A percentile compares a stretch with the other conserved stretches of the same genome.
Evolutionary conservation across 192 early-diverging fungal genomes (phyloP).

Genomic region (Backusella westeae): DNA sequence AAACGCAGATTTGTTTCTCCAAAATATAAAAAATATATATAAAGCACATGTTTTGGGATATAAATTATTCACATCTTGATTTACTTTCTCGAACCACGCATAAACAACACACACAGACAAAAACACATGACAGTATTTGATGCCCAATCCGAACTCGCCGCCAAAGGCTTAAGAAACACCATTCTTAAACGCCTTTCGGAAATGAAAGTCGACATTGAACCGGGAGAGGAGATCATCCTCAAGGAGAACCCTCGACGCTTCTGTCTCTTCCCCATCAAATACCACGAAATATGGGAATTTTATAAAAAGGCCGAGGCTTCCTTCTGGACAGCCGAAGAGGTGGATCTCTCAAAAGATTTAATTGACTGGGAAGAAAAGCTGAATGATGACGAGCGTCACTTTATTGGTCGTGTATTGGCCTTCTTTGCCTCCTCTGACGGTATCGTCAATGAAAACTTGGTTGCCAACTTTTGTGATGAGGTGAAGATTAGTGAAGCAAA

Average conservation of each 20-base stretch:
- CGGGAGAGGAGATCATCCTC: slow-evolving; percentile 10
- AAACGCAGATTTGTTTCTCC: too few species aligned
- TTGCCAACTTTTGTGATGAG: slow-evolving; percentile 83
- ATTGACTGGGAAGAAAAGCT: slow-evolving; percentile 84
- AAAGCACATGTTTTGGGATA: neutral
- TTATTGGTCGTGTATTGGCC: slow-evolving; percentile 86
- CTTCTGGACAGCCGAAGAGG: slow-evolving; percentile 96
- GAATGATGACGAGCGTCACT: slow-evolving; percentile 80
- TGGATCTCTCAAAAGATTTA: slow-evolving; percentile 88
- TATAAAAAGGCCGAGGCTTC: slow-evolving; percentile 96
- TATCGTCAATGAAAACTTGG: slow-evolving; percentile 92
- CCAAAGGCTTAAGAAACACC: neutral
- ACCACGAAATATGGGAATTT: slow-evolving; percentile 90
- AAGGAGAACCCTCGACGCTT: slow-evolving; percentile 74
- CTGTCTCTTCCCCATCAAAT: slow-evolving; percentile 90
- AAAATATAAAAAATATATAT: too few species aligned
- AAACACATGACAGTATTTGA: neutral
- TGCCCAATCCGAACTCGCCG: neutral
- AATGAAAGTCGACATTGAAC: neutral
- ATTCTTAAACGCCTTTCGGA: neutral
- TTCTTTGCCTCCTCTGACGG: slow-evolving; percentile 95
- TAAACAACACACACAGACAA: neutral
- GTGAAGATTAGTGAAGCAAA: slow-evolving; percentile 92
- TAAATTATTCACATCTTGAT: too few species aligned
- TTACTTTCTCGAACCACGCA: neutral